Conservation (phyloP, 2,329 filamentous ascomycete species). For the Microdochium nivale region DNA sequence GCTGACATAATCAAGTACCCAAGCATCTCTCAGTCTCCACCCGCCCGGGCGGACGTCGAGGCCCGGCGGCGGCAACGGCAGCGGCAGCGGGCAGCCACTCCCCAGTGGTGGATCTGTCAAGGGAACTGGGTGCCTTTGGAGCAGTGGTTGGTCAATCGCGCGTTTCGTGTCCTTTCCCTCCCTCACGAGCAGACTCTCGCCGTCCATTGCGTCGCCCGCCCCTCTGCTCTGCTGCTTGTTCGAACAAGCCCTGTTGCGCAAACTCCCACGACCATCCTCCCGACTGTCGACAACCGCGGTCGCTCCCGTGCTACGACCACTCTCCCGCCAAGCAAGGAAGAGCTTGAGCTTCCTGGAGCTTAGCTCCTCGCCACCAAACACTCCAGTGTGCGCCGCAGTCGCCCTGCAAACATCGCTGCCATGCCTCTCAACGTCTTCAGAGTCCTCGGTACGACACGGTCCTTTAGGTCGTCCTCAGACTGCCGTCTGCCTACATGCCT, state of each 20-base stretch:
- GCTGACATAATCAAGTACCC: conserved; percentile 1
- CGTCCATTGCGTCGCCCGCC: neutral
- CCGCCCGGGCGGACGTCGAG: neutral
- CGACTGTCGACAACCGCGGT: neutral
- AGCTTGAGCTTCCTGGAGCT: neutral
- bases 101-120: neutral
- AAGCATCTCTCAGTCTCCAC: neutral
- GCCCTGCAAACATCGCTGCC: conserved; percentile 7
- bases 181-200: neutral
- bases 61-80: conserved; percentile 1
- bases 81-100: too few relatives aligned
- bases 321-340: too few relatives aligned
- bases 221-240: neutral
- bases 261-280: neutral
- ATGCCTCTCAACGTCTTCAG: conserved; percentile 52
- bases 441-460: conserved; percentile 42
- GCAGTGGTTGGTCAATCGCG: conserved; percentile 22
- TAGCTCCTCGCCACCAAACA: neutral
- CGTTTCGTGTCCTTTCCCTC: conserved; percentile 28
- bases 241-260: neutral
- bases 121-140: neutral
- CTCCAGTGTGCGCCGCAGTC: neutral
- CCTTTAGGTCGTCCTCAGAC: too few relatives aligned
- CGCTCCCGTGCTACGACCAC: neutral
- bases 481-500: too few relatives aligned